Conservation (phyloP, 257 asterid genomes). For the Scutellaria minor region DNA sequence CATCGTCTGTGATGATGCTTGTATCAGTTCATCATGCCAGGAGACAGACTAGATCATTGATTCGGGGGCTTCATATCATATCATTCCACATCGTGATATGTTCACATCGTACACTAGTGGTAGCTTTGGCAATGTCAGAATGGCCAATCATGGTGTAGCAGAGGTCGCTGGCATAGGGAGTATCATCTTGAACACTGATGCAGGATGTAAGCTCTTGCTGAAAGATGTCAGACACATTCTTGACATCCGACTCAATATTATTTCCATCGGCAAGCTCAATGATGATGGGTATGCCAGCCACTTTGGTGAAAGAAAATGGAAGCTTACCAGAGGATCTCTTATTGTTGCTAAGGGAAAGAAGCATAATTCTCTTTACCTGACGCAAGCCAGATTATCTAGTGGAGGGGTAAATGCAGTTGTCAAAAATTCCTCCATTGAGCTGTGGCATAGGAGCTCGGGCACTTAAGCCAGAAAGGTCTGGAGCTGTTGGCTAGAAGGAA, state of each 20-base stretch:
- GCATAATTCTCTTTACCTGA: neutral
- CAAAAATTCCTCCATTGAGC: conserved; percentile 1
- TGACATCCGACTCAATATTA: neutral
- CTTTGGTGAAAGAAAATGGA: neutral
- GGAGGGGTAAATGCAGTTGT: too few relatives aligned
- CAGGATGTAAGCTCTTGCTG: too few relatives aligned
- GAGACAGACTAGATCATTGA: neutral
- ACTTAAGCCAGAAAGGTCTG: neutral
- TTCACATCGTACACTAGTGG: neutral
- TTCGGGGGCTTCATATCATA: neutral
- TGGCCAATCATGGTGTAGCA: too few relatives aligned
- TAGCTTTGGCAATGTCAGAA: too few relatives aligned
- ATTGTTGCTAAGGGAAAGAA: neutral
- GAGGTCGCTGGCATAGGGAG: too few relatives aligned
- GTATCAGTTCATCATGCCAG: neutral
- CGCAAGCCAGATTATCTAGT: too few relatives aligned
- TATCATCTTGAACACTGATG: too few relatives aligned
- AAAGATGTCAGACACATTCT: neutral
- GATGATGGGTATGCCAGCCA: neutral
- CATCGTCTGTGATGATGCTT: neutral
- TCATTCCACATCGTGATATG: neutral
- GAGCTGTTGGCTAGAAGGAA: neutral
- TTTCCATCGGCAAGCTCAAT: neutral
- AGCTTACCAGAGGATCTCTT: conserved; percentile 8
- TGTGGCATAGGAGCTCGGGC: neutral